Conservation (phyloP, 352 stramenopile species). For the Paralagenidium karlingii region DNA sequence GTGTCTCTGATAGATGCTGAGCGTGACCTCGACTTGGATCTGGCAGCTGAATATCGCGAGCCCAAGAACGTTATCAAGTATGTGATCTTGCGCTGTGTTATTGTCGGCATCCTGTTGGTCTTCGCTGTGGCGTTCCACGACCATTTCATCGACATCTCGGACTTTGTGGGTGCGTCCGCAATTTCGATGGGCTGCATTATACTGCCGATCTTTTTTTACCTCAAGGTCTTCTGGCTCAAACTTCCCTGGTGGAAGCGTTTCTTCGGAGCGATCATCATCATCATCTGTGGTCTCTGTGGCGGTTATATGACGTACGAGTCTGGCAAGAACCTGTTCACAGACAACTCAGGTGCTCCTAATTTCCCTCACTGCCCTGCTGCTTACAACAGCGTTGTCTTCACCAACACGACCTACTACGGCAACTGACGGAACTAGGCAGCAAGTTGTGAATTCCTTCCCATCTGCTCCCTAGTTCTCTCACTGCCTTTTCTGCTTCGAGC, state of each 20-base stretch:
- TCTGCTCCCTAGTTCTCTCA: too few relatives aligned
- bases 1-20: constrained; percentile 17
- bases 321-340: constrained; percentile 14
- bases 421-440: too few relatives aligned
- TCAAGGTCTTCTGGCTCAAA: constrained; percentile 12
- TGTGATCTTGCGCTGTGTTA: constrained; percentile 15
- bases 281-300: constrained; percentile 7
- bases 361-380: constrained; percentile 50
- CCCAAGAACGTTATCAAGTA: constrained; percentile 24
- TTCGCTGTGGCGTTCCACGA: constrained; percentile 38
- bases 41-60: constrained; percentile 22
- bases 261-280: constrained; percentile 6
- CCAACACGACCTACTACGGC: constrained; percentile 14
- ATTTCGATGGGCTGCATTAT: constrained; percentile 16
- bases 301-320: constrained; percentile 15
- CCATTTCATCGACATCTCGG: constrained; percentile 9
- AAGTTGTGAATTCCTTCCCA: too few relatives aligned
- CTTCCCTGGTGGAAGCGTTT: constrained; percentile 9
- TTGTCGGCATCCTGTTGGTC: constrained; percentile 28
- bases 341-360: neutral
- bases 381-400: constrained; percentile 23
- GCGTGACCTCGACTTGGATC: constrained; percentile 14
- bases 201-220: constrained; percentile 12
- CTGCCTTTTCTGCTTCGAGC: too few relatives aligned
- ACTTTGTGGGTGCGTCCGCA: constrained; percentile 15